Evolutionary conservation across 352 stramenopile species (phyloP), one percentile per base, ranked within the genome.

Genomic region (Blastocystis hominis): DNA sequence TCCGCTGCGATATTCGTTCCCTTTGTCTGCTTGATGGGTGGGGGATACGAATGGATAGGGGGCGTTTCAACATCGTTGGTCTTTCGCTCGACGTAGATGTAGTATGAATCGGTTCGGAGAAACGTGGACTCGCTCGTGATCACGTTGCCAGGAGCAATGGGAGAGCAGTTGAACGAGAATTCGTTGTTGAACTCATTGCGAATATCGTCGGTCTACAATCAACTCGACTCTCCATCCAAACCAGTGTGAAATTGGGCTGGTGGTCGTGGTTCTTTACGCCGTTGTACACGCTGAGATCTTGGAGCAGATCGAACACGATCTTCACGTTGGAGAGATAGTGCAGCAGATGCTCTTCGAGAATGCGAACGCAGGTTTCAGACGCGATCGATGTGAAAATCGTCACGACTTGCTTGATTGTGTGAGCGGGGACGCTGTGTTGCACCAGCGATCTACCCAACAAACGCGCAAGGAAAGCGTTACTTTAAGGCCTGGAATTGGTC

Each of bases 1-100:
- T 84, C 55, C 24, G 66, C 54, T 17, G 55, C 10, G 15, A 53
- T 34, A 1, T 38, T 34, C 2, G 24, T 53, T 34, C 54, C 72
- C n/a, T 80, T 80, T 10, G 44, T 24, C 36, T 13, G 70, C 20
- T 42, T 34, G 38, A 80, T 9, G 15, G 13, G 20, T 2, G 17
- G 70, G 13, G 44, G 44, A 42, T 64, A 64, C 36, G 30, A 3
- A 34, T 62, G 70, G 24, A 30, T 30, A 15, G 70, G 13, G 46
- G 17, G 53, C 9, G 50, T 24, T 17, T 30, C 5, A 50, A 20
- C 20, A 44, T 40, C 9, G 5, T 34, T 9, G 13, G 30, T 13
- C 40, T 46, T 34, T n/a, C n/a, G 46, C 34, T 80, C 34, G 2
- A 84, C 50, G 38, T 46, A 84, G n/a, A 84, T 20, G 68, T 84